Percentiles rank a stretch among this genome's conserved stretches.
These are phyloP conservation scores for Naganishia friedmannii DNA, from an alignment of 768 basidiomycete species.

Conservation along the genomic window DNA sequence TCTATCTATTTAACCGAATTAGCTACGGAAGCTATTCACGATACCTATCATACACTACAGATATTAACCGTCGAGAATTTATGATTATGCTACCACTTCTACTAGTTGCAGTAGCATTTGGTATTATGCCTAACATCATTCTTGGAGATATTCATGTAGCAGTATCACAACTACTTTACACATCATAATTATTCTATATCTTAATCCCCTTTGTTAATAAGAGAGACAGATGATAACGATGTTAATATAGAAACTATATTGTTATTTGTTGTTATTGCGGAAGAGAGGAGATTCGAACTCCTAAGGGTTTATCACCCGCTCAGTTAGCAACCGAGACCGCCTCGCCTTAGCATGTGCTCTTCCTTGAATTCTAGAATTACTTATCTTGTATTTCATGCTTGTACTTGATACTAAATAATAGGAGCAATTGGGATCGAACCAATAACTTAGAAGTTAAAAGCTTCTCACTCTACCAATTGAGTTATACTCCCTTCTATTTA, in stretches of 20 bases:
- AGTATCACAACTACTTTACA: conserved; percentile 19
- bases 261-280: not conserved
- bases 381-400: not conserved
- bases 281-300: conserved; percentile 30
- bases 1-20: conserved; percentile 36
- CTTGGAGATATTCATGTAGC: conserved; percentile 18
- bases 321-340: conserved; percentile 32
- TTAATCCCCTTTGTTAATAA: not conserved
- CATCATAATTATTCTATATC: not conserved
- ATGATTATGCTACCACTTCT: conserved; percentile 21
- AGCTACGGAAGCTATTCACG: conserved; percentile 31
- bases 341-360: conserved; percentile 32
- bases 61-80: conserved; percentile 21
- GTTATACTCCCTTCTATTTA: conserved; percentile 6
- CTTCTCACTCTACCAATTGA: conserved; percentile 24
- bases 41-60: conserved; percentile 19
- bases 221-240: too few relatives aligned
- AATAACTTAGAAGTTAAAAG: conserved; percentile 26
- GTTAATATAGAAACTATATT: too few relatives aligned
- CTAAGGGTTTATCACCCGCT: conserved; percentile 27
- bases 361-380: conserved; percentile 9
- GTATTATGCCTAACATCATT: conserved; percentile 23
- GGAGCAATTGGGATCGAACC: conserved; percentile 19
- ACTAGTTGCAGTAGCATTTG: conserved; percentile 17
- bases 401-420: not conserved